Base-by-base conservation (phyloP, 768 basidiomycete genomes). In the Lentinula sp. region DNA sequence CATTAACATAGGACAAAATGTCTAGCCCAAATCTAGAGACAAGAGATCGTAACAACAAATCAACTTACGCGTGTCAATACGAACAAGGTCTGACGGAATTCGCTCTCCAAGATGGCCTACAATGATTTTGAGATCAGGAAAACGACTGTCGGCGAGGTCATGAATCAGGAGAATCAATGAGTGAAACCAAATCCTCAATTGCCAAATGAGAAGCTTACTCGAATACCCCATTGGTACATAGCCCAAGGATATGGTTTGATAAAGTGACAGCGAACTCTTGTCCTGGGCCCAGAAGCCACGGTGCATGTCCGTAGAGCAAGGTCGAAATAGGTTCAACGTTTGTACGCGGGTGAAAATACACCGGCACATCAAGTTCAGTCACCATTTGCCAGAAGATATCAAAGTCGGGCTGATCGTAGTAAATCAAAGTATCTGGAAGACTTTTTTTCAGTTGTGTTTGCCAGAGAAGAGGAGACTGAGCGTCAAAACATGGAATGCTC, bases 41-140 rank as follows among this genome's bases (percentile, higher is more conserved):
- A 3, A 28, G 28, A 28, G 28, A 28, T 28, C 3, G 28, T 28
- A 28, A 28, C 28, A 28, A 28, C 28, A 28, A 23, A 33, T 8
- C 54, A 18, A 67, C 73, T 46, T 55, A 78, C 77, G 73, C 36
- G 73, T 69, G 49, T 79, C 74, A 28, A 77, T 77, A 16, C 78
- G 71, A 57, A 70, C 64, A 1, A 79, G 67, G 60, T 79, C 77
- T 8, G 77, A 79, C 0, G 77, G 72, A 32, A 78, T 71, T 15
- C 77, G 71, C 63, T 79, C 77, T 7, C 77, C 77, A 23, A 79
- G 62, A 66, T 79, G 78, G 1, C 77, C 78, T 18, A 79, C 74
- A 18, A 79, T 77, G 12, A 78, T 67, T 41, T 75, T 74, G 33
- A 75, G 59, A 13, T 72, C 70, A 0, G 78, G 77, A 59, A 79